phyloP scores from a whole-genome alignment of 345 rosid species.

The Moricandia arvensis region DNA sequence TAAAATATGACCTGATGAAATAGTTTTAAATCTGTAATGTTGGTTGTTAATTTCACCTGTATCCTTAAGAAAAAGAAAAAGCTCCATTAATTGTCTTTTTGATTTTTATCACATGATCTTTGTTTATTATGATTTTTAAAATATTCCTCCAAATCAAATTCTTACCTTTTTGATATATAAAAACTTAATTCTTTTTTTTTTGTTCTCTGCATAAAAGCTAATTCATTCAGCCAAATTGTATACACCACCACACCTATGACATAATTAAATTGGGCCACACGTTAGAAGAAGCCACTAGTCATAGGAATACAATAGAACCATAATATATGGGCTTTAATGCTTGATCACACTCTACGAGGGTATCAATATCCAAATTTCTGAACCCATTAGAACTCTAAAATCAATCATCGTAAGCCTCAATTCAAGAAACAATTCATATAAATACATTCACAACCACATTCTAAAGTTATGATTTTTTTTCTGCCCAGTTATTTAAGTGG shows the following conservation, averaged over 20 bases:
- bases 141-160: neutral
- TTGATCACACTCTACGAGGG: neutral
- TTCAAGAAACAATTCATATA: neutral
- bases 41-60: constrained; percentile 35
- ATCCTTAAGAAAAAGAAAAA: constrained; percentile 7
- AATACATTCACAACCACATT: neutral
- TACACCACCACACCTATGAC: neutral
- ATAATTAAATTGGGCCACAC: constrained; percentile 2
- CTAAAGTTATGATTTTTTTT: neutral
- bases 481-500: neutral
- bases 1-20: constrained; percentile 20
- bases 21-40: constrained; percentile 15
- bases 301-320: neutral
- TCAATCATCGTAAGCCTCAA: neutral
- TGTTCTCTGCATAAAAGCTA: no score
- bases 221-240: neutral
- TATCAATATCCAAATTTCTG: neutral
- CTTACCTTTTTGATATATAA: neutral
- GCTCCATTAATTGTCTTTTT: neutral
- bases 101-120: neutral
- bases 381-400: neutral
- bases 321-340: neutral
- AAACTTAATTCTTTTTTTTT: no score
- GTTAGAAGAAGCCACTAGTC: neutral
- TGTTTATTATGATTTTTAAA: neutral